These are phyloP conservation scores for Aphanocladium album DNA, from an alignment of 2,329 filamentous ascomycete species.

Conservation along the genomic window DNA sequence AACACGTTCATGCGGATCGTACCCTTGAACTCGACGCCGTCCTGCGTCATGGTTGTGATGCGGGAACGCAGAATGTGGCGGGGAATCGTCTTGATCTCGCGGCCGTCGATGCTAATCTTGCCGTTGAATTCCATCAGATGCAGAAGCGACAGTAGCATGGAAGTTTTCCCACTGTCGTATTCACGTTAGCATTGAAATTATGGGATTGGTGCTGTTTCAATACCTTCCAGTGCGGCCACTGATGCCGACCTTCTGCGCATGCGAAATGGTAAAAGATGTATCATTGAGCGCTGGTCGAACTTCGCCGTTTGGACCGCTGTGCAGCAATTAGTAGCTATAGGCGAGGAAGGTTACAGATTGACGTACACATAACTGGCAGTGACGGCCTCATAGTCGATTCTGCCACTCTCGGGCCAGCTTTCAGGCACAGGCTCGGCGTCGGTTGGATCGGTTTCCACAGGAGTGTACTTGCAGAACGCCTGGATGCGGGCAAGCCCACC, in stretches of 20 bases:
- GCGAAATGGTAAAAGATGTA: slow-evolving; percentile 12
- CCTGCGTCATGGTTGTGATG: slow-evolving; percentile 28
- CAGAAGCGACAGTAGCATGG: slow-evolving; percentile 4
- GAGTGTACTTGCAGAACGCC: slow-evolving; percentile 13
- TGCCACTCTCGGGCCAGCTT: slow-evolving; percentile 15
- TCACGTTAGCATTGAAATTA: slow-evolving; percentile 20
- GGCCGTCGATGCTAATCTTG: slow-evolving; percentile 23
- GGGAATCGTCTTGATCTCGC: slow-evolving; percentile 21
- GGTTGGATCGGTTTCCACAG: slow-evolving; percentile 1
- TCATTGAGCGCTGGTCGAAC: slow-evolving; percentile 10
- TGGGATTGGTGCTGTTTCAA: neutral
- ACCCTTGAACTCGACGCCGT: slow-evolving; percentile 18
- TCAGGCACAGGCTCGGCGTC: neutral
- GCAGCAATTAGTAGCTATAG: neutral
- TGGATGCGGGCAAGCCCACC: slow-evolving; percentile 18
- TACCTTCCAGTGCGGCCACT: slow-evolving; percentile 19
- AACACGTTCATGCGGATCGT: slow-evolving; percentile 11
- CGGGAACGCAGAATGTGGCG: slow-evolving; percentile 22
- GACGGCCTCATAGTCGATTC: slow-evolving; percentile 13
- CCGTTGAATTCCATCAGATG: slow-evolving; percentile 16
- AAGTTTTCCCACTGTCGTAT: slow-evolving; percentile 20
- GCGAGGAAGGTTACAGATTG: neutral
- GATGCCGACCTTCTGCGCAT: slow-evolving; percentile 18
- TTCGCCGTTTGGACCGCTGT: neutral
- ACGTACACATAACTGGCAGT: slow-evolving; percentile 16